A percentile compares a stretch with the other conserved stretches of the same genome.
phyloP scores from a whole-genome alignment of 1,139 yeast species.

The Candida buenavistaensis region DNA sequence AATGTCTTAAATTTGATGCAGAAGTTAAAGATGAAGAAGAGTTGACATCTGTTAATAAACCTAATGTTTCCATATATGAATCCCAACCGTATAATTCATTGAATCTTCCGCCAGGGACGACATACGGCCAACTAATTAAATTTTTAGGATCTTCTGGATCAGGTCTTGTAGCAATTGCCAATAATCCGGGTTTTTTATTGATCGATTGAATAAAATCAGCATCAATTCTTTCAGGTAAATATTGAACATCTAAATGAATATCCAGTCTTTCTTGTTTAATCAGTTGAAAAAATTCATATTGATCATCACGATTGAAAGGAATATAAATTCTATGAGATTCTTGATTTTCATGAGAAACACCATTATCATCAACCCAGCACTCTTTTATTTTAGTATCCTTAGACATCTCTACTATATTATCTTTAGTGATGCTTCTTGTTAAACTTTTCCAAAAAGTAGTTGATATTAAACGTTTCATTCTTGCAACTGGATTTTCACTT shows the following conservation, averaged over 20 bases:
- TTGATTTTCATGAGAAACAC: conserved; percentile 26
- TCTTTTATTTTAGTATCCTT: conserved; percentile 74
- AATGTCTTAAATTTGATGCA: conserved; percentile 24
- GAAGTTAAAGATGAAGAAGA: neutral
- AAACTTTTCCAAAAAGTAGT: conserved; percentile 81
- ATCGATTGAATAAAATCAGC: conserved; percentile 73
- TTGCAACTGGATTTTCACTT: conserved; percentile 82
- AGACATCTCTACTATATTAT: conserved; percentile 70
- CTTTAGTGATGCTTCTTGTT: conserved; percentile 68
- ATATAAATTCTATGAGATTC: conserved; percentile 74
- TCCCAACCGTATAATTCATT: conserved; percentile 99
- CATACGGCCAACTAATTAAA: conserved; percentile 75
- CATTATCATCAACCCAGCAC: conserved; percentile 45
- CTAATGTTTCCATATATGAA: conserved; percentile 89
- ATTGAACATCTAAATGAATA: conserved; percentile 71
- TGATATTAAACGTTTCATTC: conserved; percentile 72
- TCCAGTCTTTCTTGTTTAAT: conserved; percentile 59
- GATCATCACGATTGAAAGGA: conserved; percentile 70
- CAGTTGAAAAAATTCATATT: conserved; percentile 63
- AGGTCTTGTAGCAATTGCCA: conserved; percentile 71
- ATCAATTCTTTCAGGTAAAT: conserved; percentile 61
- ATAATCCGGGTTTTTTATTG: conserved; percentile 80
- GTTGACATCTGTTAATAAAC: conserved; percentile 64
- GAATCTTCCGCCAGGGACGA: conserved; percentile 97
- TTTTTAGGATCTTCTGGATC: conserved; percentile 50